Percentiles rank a stretch among this genome's conserved stretches.
phyloP scores from a whole-genome alignment of 768 basidiomycete species.

The Gyrodon lividus region DNA sequence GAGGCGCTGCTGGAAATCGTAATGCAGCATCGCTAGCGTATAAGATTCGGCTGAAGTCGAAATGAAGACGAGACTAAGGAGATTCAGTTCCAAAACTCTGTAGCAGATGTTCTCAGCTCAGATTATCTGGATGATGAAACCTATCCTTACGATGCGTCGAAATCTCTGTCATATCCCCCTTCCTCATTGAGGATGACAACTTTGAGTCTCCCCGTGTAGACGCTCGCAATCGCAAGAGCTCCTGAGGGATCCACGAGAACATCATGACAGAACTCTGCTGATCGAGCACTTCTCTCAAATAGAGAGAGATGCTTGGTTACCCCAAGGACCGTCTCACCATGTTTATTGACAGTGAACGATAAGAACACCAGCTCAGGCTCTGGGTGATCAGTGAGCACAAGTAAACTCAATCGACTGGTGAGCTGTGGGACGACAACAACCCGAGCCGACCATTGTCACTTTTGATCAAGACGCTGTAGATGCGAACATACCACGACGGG shows the following conservation, averaged over 20 bases:
- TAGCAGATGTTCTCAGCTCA: slow-evolving; percentile 7
- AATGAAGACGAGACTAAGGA: slow-evolving; percentile 68
- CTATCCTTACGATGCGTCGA: slow-evolving; percentile 59
- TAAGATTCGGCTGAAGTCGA: slow-evolving; percentile 39
- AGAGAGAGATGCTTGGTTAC: slow-evolving; percentile 50
- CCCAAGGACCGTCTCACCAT: slow-evolving; percentile 34
- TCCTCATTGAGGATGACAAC: slow-evolving; percentile 52
- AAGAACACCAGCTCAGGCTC: slow-evolving; percentile 71
- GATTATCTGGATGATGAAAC: background rate
- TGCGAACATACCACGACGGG: slow-evolving; percentile 48
- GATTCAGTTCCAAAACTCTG: slow-evolving; percentile 65
- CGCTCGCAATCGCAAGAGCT: slow-evolving; percentile 56
- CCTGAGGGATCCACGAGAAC: slow-evolving; percentile 67
- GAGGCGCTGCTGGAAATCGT: slow-evolving; percentile 60
- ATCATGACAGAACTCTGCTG: slow-evolving; percentile 71
- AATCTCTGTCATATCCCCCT: slow-evolving; percentile 54
- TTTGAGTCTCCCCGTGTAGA: slow-evolving; percentile 71
- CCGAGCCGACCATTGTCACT: slow-evolving; percentile 6
- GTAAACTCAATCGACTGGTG: slow-evolving; percentile 43
- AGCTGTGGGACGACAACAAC: slow-evolving; percentile 11
- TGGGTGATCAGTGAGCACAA: slow-evolving; percentile 75
- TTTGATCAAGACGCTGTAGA: background rate
- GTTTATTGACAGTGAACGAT: slow-evolving; percentile 41
- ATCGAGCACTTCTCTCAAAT: slow-evolving; percentile 54
- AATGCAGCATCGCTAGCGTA: slow-evolving; percentile 63